phyloP scores from a whole-genome alignment of 2,329 filamentous ascomycete genomes.

The Curvularia verruculosa region DNA sequence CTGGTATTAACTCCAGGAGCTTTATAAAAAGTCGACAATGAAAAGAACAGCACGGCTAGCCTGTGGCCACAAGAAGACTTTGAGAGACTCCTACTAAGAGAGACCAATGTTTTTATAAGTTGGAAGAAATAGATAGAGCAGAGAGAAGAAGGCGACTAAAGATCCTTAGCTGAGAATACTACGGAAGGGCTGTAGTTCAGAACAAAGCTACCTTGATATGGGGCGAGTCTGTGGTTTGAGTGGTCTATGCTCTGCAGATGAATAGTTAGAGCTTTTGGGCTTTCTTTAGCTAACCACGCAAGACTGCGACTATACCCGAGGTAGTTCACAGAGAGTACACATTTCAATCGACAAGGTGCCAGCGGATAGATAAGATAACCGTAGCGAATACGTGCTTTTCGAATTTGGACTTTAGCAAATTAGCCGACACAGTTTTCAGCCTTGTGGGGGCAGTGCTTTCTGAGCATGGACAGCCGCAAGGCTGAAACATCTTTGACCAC shows the following conservation, averaged over 20 bases:
- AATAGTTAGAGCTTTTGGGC: too few relatives aligned
- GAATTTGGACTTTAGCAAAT: neutral
- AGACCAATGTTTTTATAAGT: neutral
- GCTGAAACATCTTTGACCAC: neutral
- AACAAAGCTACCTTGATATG: neutral
- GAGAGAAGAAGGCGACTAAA: neutral
- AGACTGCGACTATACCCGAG: slow-evolving; percentile 7
- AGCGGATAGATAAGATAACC: neutral
- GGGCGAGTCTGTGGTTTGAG: neutral
- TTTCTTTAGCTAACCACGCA: too few relatives aligned
- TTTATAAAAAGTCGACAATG: neutral
- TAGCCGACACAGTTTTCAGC: neutral
- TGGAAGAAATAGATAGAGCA: neutral
- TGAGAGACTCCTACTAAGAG: neutral
- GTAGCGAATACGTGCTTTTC: neutral
- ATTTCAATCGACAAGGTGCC: too few relatives aligned
- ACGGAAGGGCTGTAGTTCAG: neutral
- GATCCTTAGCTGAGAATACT: neutral
- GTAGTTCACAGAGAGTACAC: slow-evolving; percentile 10
- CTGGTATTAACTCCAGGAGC: too few relatives aligned
- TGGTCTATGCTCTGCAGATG: neutral
- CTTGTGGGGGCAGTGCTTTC: neutral
- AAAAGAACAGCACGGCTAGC: neutral
- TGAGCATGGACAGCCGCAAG: neutral
- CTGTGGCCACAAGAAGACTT: neutral